Percentiles rank a stretch among this genome's conserved stretches.
Conservation (phyloP, 257 asterid species). For the Jaltomata sinuosa region DNA sequence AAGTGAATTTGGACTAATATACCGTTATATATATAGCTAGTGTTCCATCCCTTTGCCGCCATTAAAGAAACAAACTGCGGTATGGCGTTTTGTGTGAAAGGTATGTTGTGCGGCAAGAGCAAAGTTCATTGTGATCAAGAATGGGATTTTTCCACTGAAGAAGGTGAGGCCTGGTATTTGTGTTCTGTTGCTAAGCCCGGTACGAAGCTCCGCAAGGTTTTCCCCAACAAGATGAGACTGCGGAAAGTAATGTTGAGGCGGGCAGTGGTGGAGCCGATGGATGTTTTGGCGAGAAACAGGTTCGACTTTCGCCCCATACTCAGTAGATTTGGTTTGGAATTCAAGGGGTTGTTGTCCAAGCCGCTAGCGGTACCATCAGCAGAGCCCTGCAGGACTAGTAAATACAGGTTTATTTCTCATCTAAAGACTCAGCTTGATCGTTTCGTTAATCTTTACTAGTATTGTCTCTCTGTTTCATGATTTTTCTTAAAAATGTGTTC, state of each 20-base stretch:
- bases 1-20: no score
- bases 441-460: background rate
- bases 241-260: background rate
- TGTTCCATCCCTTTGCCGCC: background rate
- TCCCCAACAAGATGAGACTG: background rate
- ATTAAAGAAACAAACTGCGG: background rate
- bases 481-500: no score
- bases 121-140: background rate
- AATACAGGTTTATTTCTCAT: background rate
- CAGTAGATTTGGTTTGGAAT: background rate
- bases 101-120: background rate
- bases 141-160: background rate
- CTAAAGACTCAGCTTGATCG: background rate
- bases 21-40: no score
- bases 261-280: background rate
- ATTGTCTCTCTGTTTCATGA: background rate
- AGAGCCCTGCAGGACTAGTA: background rate
- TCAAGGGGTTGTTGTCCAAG: background rate
- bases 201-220: background rate
- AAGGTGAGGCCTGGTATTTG: background rate
- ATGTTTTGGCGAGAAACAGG: no score
- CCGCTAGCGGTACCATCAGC: background rate
- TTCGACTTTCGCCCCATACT: background rate
- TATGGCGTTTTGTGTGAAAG: background rate
- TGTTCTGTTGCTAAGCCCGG: background rate